Evolutionary conservation across 768 basidiomycete genomes (phyloP).

Genomic region (Mycena sanguinolenta): DNA sequence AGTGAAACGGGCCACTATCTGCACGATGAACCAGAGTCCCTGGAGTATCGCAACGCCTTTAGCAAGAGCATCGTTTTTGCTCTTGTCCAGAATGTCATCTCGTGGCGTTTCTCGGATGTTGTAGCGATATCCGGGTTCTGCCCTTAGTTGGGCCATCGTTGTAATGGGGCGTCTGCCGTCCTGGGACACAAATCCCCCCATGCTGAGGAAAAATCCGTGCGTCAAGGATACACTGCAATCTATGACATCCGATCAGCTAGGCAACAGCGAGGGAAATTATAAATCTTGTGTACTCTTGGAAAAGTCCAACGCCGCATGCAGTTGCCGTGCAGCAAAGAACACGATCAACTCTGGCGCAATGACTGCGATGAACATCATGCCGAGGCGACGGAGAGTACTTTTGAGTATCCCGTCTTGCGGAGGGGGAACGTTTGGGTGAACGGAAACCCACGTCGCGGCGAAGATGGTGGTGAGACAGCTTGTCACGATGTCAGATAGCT

Average conservation of each 20-base stretch:
- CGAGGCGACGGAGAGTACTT: neutral
- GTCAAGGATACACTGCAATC: neutral
- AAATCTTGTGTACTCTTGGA: neutral
- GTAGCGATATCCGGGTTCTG: neutral
- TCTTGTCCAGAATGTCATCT: constrained; percentile 1
- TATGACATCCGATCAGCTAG: neutral
- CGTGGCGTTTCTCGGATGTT: neutral
- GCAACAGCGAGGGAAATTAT: neutral
- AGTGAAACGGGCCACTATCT: neutral
- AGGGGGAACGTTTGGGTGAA: constrained; percentile 1
- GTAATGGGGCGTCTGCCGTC: neutral
- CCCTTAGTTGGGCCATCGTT: neutral
- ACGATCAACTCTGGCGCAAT: constrained; percentile 9
- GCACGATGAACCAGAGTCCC: constrained; percentile 10
- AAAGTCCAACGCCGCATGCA: neutral
- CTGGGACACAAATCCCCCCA: constrained; percentile 4
- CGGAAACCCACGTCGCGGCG: neutral
- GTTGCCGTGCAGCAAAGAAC: constrained; percentile 7
- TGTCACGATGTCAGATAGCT: neutral
- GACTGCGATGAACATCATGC: neutral
- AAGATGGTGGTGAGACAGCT: constrained; percentile 3
- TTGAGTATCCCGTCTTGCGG: neutral
- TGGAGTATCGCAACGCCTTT: constrained; percentile 6
- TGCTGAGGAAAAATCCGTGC: constrained; percentile 1
- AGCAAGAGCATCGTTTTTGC: neutral